Evolutionary conservation across 345 rosid species (phyloP).

Genomic region (thale cress (Arabidopsis thaliana)): TAIR10.1 NC_003071.7:18006501-18007000

Average conservation of each 20-base stretch:
- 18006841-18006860: constrained; percentile 37
- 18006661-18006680: constrained; percentile 23
- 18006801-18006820: constrained; percentile 46
- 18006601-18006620: constrained; percentile 43
- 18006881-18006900: constrained; percentile 8
- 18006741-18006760: neutral
- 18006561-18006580: constrained; percentile 32
- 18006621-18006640: constrained; percentile 46
- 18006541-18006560: constrained; percentile 42
- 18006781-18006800: constrained; percentile 13
- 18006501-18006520: neutral
- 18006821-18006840: constrained; percentile 48
- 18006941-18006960: no score
- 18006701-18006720: constrained; percentile 13
- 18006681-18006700: constrained; percentile 1
- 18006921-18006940: neutral
- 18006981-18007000: constrained; percentile 13
- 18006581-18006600: constrained; percentile 34
- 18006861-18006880: constrained; percentile 27
- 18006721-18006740: neutral
- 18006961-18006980: no score
- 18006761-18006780: constrained; percentile 14
- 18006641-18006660: constrained; percentile 41
- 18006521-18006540: neutral
- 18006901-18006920: neutral